Evolutionary conservation across 202 grass and related monocot genomes (phyloP).

Genomic region (Zoysia matrella): DNA sequence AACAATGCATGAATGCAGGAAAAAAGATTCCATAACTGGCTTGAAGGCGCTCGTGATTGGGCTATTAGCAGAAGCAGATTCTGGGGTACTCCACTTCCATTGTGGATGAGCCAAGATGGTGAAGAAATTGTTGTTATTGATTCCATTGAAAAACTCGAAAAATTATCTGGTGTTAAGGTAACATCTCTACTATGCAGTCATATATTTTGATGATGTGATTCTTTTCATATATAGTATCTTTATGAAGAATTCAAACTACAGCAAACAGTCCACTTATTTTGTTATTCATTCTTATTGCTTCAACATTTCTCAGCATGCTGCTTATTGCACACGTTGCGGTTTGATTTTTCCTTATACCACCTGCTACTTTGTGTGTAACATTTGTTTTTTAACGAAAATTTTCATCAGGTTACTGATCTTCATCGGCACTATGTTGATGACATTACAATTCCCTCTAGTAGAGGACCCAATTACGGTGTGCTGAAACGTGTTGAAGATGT

Average conservation of each 20-base stretch:
- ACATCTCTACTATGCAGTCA: conserved; percentile 22
- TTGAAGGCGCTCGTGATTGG: conserved; percentile 99
- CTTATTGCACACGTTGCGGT: neutral
- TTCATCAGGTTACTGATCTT: conserved; percentile 87
- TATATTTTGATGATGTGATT: conserved; percentile 30
- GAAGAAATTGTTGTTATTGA: conserved; percentile 91
- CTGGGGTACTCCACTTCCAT: conserved; percentile 97
- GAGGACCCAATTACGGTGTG: conserved; percentile 73
- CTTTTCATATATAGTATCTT: conserved; percentile 22
- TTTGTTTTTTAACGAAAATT: conserved; percentile 30
- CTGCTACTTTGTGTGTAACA: conserved; percentile 1
- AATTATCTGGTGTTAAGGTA: conserved; percentile 90
- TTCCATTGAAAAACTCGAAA: conserved; percentile 93
- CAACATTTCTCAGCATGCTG: neutral
- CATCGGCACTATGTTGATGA: conserved; percentile 96
- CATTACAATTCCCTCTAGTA: conserved; percentile 93
- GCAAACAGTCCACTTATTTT: conserved; percentile 6
- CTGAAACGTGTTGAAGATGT: conserved; percentile 97
- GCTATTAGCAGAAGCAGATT: conserved; percentile 97
- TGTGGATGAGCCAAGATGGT: conserved; percentile 95
- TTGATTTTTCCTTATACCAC: neutral
- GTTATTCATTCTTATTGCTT: conserved; percentile 2
- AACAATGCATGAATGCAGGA: conserved; percentile 60
- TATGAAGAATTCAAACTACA: conserved; percentile 16
- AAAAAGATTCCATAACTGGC: conserved; percentile 98